phyloP scores from a whole-genome alignment of 225 moss, liverwort and hornwort genomes.

The Asterella californica region DNA sequence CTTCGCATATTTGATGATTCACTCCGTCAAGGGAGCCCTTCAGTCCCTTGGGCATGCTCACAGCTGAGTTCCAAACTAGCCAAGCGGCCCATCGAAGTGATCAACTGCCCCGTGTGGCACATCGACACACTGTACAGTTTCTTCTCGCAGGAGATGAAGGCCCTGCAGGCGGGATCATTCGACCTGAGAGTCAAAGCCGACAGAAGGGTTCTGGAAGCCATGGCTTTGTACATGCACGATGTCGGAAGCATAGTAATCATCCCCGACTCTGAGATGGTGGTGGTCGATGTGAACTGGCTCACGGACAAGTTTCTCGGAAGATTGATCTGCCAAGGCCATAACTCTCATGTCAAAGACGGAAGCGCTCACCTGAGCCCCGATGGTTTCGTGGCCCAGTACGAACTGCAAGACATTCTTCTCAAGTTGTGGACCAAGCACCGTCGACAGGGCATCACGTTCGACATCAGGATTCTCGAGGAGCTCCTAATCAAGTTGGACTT shows the following conservation, averaged over 20 bases:
- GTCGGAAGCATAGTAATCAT: conserved; percentile 9
- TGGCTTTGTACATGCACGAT: conserved; percentile 16
- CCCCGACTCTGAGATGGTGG: conserved; percentile 12
- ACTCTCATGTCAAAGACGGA: conserved; percentile 2
- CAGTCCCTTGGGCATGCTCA: background rate
- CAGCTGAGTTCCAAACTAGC: conserved; percentile 10
- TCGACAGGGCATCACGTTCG: conserved; percentile 19
- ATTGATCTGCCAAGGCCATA: conserved; percentile 7
- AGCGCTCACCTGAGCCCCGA: conserved; percentile 8
- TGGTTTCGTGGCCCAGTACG: conserved; percentile 16
- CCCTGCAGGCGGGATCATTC: background rate
- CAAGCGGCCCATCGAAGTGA: conserved; percentile 1
- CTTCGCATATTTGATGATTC: background rate
- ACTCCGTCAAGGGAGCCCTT: background rate
- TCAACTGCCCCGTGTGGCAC: conserved; percentile 10
- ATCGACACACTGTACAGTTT: conserved; percentile 14
- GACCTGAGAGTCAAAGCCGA: conserved; percentile 1
- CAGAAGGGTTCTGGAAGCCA: conserved; percentile 4
- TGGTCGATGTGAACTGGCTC: conserved; percentile 18
- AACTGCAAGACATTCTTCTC: conserved; percentile 13
- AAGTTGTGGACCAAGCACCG: conserved; percentile 19
- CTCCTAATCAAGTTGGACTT: conserved; percentile 11
- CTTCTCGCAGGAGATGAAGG: conserved; percentile 10
- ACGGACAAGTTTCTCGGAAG: conserved; percentile 14
- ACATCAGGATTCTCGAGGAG: conserved; percentile 13